Evolutionary conservation across 1,284 basidiomycete genomes (phyloP), one percentile per base, ranked within the genome.

Genomic region (Testicularia cyperi): DNA sequence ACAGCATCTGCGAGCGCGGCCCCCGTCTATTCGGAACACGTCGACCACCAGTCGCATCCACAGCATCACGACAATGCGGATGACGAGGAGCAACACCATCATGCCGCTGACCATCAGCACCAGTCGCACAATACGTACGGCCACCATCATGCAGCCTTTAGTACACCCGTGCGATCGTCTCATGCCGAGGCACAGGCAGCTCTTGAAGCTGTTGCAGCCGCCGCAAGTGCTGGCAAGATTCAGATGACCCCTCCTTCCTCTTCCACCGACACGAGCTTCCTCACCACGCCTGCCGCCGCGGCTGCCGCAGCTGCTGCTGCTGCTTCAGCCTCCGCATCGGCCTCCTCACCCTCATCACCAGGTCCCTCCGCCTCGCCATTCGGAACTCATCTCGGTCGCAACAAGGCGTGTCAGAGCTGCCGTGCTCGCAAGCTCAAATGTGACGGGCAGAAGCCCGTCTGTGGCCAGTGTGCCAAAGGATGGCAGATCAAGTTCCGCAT

Each of bases 401-500:
- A 70, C 49, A 56, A 67, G 48, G 67, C 67, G 10, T 70, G 67
- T 36, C 60, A 57, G 36, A 64, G 60, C 40, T 70, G 67, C 37
- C 48, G 67, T 25, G 67, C 66, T 10, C 65, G 67, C 19, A 70
- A 70, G 42, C 61, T 70, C 34, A 70, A 70, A 34, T 70, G 67
- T 29, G 67, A 70, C 33, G 67, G 67, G 10, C 53, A 56, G 25
- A 64, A 63, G 35, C 67, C 67, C 8, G 56, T 70, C 15, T 70
- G 67, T 38, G 58, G 65, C 13, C 67, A 70, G 25, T 70, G 67
- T 37, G 54, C 55, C 18, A 60, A 67, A 34, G 67, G 65, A 19
- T 70, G 67, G 67, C 55, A 61, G 38, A 64, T 64, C 55, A 64
- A 64, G 28, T 55, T 58, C 38, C 45, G 61, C 2, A 58, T 64